These are phyloP conservation scores for Sphenostylis stenocarpa DNA, from an alignment of 306 rosid species.

Conservation along the genomic window DNA sequence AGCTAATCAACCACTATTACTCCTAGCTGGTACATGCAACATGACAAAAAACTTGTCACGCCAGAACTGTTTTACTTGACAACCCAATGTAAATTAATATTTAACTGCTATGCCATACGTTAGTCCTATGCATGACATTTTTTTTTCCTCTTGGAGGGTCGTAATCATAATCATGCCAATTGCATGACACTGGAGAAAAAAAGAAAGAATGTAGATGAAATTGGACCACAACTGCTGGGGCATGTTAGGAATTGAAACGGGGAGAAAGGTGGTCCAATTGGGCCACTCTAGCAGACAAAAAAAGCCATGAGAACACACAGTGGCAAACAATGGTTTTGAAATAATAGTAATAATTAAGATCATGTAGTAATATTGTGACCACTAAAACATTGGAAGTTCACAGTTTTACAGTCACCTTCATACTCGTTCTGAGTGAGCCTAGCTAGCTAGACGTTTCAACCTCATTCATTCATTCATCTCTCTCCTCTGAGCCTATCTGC, in stretches of 20 bases:
- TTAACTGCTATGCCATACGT: not conserved
- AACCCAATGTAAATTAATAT: constrained; percentile 2
- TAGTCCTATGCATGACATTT: constrained; percentile 23
- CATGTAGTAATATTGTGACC: not conserved
- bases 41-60: constrained; percentile 33
- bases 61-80: constrained; percentile 24
- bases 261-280: constrained; percentile 19
- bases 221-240: constrained; percentile 19
- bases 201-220: not conserved
- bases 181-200: not conserved
- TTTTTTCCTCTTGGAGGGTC: not conserved
- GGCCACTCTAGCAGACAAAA: constrained; percentile 21
- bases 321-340: not conserved
- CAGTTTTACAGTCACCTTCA: not conserved
- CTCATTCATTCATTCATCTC: constrained; percentile 28
- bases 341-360: not conserved
- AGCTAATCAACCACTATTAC: not conserved
- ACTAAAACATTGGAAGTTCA: not conserved
- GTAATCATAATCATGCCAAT: not conserved
- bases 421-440: not conserved
- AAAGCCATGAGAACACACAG: constrained; percentile 19
- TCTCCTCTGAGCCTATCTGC: constrained; percentile 47
- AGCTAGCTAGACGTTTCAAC: constrained; percentile 41
- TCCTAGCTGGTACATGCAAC: not conserved
- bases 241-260: constrained; percentile 11